These are phyloP conservation scores for Fusarium longipes DNA, from an alignment of 2,329 filamentous ascomycete genomes.

Conservation along the genomic window DNA sequence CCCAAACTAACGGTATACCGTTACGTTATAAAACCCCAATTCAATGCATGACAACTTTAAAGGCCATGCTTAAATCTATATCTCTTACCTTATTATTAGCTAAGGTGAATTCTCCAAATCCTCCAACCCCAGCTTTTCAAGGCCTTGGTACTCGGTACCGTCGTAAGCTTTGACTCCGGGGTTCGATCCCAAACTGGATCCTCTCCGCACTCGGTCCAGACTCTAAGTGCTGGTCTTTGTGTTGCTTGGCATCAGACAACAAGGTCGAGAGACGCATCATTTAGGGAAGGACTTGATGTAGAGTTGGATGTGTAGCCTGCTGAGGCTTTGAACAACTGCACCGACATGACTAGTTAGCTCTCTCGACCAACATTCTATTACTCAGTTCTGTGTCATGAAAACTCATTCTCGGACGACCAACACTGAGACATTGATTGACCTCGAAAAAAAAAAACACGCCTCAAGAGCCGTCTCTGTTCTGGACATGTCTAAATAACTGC, in stretches of 20 bases:
- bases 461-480: neutral
- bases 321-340: neutral
- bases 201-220: slow-evolving; percentile 23
- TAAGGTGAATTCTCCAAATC: slow-evolving; percentile 32
- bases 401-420: slow-evolving; percentile 11
- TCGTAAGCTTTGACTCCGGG: slow-evolving; percentile 4
- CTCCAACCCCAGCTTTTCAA: slow-evolving; percentile 3
- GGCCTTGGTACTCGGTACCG: no score
- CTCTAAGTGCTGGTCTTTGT: slow-evolving; percentile 2
- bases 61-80: slow-evolving; percentile 30
- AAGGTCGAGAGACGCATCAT: neutral
- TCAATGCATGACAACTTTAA: slow-evolving; percentile 13
- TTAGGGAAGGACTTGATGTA: neutral
- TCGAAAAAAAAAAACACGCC: neutral
- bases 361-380: neutral
- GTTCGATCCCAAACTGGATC: neutral
- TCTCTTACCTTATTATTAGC: slow-evolving; percentile 41
- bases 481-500: neutral
- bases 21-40: slow-evolving; percentile 2
- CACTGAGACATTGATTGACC: slow-evolving; percentile 4
- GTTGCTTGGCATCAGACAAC: slow-evolving; percentile 10
- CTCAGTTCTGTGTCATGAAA: slow-evolving; percentile 17
- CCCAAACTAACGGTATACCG: slow-evolving; percentile 6
- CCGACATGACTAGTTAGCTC: slow-evolving; percentile 15
- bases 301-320: neutral